Evolutionary conservation across 805 yeast genomes (phyloP).

Genomic region (Scheffersomyces stipitis): DNA sequence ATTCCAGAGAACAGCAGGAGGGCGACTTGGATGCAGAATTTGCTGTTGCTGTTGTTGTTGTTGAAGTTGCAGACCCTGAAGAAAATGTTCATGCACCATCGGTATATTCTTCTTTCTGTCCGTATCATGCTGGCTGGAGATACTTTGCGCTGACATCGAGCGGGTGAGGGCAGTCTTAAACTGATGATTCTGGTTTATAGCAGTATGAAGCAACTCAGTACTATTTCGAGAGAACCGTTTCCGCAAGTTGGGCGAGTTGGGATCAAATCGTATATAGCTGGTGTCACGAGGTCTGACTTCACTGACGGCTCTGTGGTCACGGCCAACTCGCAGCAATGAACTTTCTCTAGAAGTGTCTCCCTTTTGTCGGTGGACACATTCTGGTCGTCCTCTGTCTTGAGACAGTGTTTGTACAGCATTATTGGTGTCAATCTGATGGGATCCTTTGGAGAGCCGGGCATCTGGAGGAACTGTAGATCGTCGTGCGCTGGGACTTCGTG

Average conservation of each 20-base stretch:
- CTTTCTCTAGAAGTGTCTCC: background rate
- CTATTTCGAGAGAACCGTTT: slow-evolving; percentile 3
- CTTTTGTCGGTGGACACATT: background rate
- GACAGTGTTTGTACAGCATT: no score
- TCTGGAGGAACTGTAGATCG: background rate
- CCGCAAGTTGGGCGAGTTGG: background rate
- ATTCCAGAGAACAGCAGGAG: slow-evolving; percentile 12
- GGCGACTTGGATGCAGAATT: slow-evolving; percentile 6
- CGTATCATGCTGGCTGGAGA: slow-evolving; percentile 2
- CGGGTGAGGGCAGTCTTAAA: slow-evolving; percentile 7
- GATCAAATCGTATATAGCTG: background rate
- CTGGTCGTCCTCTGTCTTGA: background rate
- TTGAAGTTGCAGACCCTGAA: background rate
- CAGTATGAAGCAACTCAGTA: slow-evolving; percentile 11
- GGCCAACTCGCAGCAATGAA: background rate
- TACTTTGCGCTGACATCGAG: slow-evolving; percentile 9
- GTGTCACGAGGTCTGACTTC: background rate
- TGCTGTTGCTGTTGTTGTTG: slow-evolving; percentile 5
- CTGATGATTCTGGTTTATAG: slow-evolving; percentile 12
- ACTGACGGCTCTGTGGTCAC: background rate
- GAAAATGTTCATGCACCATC: background rate
- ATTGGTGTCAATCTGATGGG: no score
- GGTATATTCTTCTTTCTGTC: slow-evolving; percentile 6
- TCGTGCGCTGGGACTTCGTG: background rate
- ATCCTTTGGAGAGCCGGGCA: background rate